phyloP scores from a whole-genome alignment of 169 alveolate species.

The Plasmodium gonderi region DNA sequence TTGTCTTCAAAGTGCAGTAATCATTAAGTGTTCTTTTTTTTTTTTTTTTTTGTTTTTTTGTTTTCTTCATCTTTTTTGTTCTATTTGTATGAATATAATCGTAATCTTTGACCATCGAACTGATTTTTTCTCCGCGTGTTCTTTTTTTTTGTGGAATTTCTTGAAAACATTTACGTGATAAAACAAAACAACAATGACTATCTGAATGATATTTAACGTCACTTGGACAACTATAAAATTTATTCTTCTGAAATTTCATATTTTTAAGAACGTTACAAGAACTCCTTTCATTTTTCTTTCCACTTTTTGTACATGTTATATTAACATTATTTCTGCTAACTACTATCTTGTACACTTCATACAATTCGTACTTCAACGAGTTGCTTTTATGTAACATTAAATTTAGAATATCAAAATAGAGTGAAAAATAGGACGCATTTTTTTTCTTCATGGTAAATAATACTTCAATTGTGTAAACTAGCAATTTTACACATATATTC shows the following conservation, averaged over 20 bases:
- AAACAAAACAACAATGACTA: not conserved
- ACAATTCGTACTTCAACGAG: conserved; percentile 54
- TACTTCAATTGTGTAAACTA: conserved; percentile 26
- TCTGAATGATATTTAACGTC: not conserved
- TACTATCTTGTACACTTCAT: not conserved
- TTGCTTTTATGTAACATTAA: conserved; percentile 36
- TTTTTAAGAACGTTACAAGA: not conserved
- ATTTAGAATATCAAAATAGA: conserved; percentile 53
- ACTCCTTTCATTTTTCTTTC: not conserved
- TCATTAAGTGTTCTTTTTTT: not conserved
- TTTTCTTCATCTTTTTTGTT: not conserved
- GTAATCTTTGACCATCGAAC: not conserved
- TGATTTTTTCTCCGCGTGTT: not conserved
- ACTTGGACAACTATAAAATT: not conserved
- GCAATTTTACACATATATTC: conserved; percentile 44
- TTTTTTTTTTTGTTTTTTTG: not conserved
- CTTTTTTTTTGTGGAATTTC: not conserved
- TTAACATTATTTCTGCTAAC: not conserved
- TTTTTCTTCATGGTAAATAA: conserved; percentile 32
- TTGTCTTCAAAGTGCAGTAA: not conserved
- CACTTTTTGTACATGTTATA: not conserved
- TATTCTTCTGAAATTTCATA: not conserved
- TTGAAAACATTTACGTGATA: not conserved
- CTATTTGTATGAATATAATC: not conserved
- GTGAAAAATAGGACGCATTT: conserved; percentile 3